Base-by-base conservation (phyloP, 805 yeast genomes). In the Candida odintsovae region DNA sequence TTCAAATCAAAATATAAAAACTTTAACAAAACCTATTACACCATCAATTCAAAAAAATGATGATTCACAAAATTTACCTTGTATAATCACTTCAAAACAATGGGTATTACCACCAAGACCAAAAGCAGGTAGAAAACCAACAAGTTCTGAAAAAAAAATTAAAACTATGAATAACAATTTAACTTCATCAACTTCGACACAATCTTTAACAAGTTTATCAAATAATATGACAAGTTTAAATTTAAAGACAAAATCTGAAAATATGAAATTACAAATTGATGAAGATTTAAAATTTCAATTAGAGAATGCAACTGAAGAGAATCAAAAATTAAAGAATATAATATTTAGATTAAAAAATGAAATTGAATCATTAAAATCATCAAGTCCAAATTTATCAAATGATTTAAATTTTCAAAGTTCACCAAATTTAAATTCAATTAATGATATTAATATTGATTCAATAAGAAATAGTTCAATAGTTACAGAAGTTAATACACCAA, bases 51-150 rank as follows among this genome's bases (percentile, higher is more conserved):
- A 28, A n/a, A 20, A 20, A 2, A 8, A 15, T 4, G 40, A 37
- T 15, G 44, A 31, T 9, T 39, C 42, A 10, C 40, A 22, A 12
- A 38, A 37, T 36, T 22, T 46, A 10, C 55, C 57, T 3, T 50
- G 56, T 20, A 51, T 54, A 38, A 54, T 55, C 55, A 82, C 92
- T 1, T 81, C 88, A 41, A 83, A 82, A 57, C 82, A 79, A 59
- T 87, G 92, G 90, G 89, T 83, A 11, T 67, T 85, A 35, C 95
- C 94, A 3, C 94, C 94, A 6, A 71, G 92, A 54, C 92, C 94
- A 15, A 83, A 86, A 53, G 85, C 87, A 1, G 86, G 86, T 16
- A 67, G 83, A 41, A 78, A 78, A 54, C 81, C 81, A 0, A 50
- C 54, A 44, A 25, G 49, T 50, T 49, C 44, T 47, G 54, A 53